These are phyloP conservation scores for Neospermospora avenae DNA, from an alignment of 2,329 filamentous ascomycete species.

Conservation along the genomic window DNA sequence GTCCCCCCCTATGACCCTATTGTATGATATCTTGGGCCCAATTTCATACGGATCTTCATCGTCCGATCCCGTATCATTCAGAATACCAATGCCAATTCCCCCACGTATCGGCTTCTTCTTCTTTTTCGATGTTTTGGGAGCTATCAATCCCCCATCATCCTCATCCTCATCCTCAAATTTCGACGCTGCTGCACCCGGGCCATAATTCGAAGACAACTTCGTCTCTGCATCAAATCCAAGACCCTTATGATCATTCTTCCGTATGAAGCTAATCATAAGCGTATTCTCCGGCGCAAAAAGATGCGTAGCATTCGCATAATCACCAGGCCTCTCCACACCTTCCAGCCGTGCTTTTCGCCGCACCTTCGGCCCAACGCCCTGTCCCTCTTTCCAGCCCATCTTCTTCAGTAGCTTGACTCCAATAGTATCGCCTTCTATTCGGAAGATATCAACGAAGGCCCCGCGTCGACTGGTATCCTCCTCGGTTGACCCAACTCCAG, in stretches of 20 bases:
- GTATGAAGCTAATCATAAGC: constrained; percentile 60
- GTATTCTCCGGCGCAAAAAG: constrained; percentile 85
- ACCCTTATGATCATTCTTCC: constrained; percentile 67
- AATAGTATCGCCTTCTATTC: constrained; percentile 74
- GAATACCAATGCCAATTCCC: constrained; percentile 80
- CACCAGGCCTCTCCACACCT: constrained; percentile 42
- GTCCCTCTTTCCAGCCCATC: constrained; percentile 96
- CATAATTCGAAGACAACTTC: constrained; percentile 42
- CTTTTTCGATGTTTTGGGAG: constrained; percentile 44
- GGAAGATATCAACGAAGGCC: constrained; percentile 68
- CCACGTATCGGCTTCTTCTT: constrained; percentile 49
- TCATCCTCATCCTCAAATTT: constrained; percentile 47
- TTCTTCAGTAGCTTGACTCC: constrained; percentile 79
- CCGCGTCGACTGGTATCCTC: constrained; percentile 50
- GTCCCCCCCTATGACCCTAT: constrained; percentile 73
- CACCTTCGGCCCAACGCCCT: constrained; percentile 87
- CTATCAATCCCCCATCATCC: constrained; percentile 28
- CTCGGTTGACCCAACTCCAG: constrained; percentile 68
- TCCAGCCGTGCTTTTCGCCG: constrained; percentile 69
- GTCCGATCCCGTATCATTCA: constrained; percentile 93
- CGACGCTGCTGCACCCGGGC: constrained; percentile 30
- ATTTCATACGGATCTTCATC: constrained; percentile 94
- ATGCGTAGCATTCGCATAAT: constrained; percentile 48
- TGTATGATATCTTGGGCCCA: constrained; percentile 87
- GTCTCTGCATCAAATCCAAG: constrained; percentile 63